A percentile compares a stretch with the other conserved stretches of the same genome.
Conservation (phyloP, 495 filamentous ascomycete genomes). For the Talaromyces nanjingensis region DNA sequence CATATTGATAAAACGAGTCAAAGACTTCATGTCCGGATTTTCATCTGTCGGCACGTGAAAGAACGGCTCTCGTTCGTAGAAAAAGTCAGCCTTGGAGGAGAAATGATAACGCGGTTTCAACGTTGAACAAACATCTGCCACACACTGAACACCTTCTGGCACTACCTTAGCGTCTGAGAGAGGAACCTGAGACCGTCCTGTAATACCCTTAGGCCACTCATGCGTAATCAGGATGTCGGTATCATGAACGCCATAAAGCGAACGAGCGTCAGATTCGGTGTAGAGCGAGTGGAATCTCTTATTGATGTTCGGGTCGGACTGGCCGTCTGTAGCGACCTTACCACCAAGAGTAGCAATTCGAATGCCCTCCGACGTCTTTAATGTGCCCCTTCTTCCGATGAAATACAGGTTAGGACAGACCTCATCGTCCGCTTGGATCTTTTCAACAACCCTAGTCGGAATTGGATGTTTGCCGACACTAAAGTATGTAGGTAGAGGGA, state of each 20-base stretch:
- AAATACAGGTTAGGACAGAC: constrained; percentile 83
- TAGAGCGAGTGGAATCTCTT: constrained; percentile 64
- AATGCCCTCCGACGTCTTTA: constrained; percentile 86
- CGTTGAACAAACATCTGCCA: constrained; percentile 65
- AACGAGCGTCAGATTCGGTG: constrained; percentile 65
- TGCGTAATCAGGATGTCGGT: constrained; percentile 83
- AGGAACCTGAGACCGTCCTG: constrained; percentile 49
- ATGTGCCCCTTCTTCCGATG: constrained; percentile 73
- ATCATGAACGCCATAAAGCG: constrained; percentile 62
- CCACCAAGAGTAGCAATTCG: constrained; percentile 79
- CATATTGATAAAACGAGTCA: constrained; percentile 86
- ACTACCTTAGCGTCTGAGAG: constrained; percentile 34
- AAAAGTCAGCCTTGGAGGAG: constrained; percentile 56
- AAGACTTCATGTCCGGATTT: constrained; percentile 40
- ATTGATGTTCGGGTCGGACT: constrained; percentile 43
- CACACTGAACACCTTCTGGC: constrained; percentile 43
- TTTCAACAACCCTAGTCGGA: constrained; percentile 60
- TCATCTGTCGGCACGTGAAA: constrained; percentile 58
- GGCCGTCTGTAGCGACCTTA: constrained; percentile 42
- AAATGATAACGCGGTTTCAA: constrained; percentile 89
- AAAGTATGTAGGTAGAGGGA: constrained; percentile 84
- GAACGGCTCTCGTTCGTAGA: constrained; percentile 91
- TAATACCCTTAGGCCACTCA: constrained; percentile 73
- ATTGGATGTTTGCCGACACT: constrained; percentile 62
- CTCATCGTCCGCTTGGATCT: constrained; percentile 69